Evolutionary conservation across 768 basidiomycete genomes (phyloP).

Genomic region (Boletus vermiculosoides): DNA sequence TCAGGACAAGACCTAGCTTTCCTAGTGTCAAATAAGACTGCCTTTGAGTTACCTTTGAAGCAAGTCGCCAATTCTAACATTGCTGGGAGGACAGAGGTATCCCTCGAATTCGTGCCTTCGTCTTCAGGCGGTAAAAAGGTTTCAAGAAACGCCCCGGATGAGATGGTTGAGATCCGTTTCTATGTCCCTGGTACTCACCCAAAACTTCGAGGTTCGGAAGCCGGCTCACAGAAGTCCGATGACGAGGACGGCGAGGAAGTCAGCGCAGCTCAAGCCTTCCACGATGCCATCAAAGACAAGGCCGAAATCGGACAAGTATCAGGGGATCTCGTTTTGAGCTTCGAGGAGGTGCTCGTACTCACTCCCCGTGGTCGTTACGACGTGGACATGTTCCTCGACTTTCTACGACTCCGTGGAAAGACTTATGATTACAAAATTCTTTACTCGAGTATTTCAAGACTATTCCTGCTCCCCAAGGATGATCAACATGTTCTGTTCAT

Average conservation of each 20-base stretch:
- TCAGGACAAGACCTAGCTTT: constrained; percentile 91
- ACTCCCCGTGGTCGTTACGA: constrained; percentile 97
- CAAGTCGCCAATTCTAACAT: constrained; percentile 97
- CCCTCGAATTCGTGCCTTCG: constrained; percentile 81
- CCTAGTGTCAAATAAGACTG: constrained; percentile 78
- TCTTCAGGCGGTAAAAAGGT: constrained; percentile 44
- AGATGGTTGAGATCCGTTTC: constrained; percentile 95
- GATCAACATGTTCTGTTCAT: constrained; percentile 96
- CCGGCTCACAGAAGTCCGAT: constrained; percentile 71
- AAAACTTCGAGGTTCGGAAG: constrained; percentile 64
- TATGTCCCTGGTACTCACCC: constrained; percentile 83
- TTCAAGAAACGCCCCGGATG: constrained; percentile 55
- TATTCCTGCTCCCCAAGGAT: constrained; percentile 96
- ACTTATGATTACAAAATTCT: constrained; percentile 99
- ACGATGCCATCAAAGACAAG: constrained; percentile 93
- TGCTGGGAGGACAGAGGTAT: constrained; percentile 96
- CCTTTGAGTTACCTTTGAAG: constrained; percentile 86
- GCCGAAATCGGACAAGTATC: constrained; percentile 91
- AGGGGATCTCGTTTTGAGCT: constrained; percentile 90
- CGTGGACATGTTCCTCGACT: constrained; percentile 96
- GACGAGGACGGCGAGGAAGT: constrained; percentile 71
- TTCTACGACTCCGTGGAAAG: constrained; percentile 93
- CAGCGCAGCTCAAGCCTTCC: constrained; percentile 94
- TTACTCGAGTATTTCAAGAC: constrained; percentile 78
- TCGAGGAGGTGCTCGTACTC: constrained; percentile 91